A percentile compares a stretch with the other conserved stretches of the same genome.
Conservation (phyloP, 176 grass and related monocot species). For the Pharus latifolius region DNA sequence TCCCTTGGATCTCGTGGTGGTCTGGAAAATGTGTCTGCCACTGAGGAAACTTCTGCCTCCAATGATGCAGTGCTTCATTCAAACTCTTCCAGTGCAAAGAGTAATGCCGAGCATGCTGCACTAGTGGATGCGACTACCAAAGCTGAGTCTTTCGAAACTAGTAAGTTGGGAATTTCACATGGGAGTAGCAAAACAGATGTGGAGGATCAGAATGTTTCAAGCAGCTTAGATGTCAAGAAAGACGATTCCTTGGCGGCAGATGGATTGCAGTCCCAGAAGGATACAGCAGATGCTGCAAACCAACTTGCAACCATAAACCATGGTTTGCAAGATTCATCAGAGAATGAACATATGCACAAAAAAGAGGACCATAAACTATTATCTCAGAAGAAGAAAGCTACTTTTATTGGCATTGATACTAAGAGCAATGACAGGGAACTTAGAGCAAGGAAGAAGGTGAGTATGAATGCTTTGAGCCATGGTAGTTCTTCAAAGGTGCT, state of each 20-base stretch:
- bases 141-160: neutral
- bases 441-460: slow-evolving; percentile 27
- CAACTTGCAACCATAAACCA: slow-evolving; percentile 4
- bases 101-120: neutral
- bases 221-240: slow-evolving; percentile 8
- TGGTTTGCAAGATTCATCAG: slow-evolving; percentile 22
- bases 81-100: slow-evolving; percentile 6
- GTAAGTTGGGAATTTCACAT: slow-evolving; percentile 13
- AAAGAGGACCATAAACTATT: slow-evolving; percentile 29
- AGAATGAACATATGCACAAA: slow-evolving; percentile 25
- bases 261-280: neutral
- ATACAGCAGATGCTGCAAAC: slow-evolving; percentile 8
- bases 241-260: slow-evolving; percentile 10
- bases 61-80: slow-evolving; percentile 10
- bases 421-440: slow-evolving; percentile 7
- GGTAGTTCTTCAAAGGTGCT: slow-evolving; percentile 42
- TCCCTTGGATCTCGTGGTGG: slow-evolving; percentile 12
- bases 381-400: no score
- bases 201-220: slow-evolving; percentile 7
- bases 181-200: neutral
- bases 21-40: slow-evolving; percentile 3
- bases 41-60: slow-evolving; percentile 13
- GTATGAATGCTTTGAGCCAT: slow-evolving; percentile 2
- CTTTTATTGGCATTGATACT: slow-evolving; percentile 22
- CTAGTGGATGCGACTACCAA: neutral